Evolutionary conservation across 352 stramenopile species (phyloP).

Genomic region (Phytophthora sp.): DNA sequence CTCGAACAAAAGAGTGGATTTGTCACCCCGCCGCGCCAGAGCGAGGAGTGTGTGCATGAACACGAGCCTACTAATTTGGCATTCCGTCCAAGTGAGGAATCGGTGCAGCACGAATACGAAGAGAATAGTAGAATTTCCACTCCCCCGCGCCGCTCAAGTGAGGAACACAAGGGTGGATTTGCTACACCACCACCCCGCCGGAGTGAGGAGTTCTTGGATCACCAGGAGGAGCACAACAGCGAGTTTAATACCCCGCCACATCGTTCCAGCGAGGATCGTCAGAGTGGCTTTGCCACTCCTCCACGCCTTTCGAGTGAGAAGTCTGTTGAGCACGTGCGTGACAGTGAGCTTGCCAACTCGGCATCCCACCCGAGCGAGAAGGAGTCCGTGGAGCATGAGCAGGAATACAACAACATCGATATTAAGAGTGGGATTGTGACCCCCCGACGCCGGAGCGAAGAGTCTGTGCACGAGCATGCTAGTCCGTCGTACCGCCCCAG

Average conservation of each 20-base stretch:
- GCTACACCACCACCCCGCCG: background rate
- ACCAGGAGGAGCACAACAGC: background rate
- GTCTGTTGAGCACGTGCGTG: conserved; percentile 6
- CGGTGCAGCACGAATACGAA: background rate
- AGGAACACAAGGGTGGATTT: conserved; percentile 4
- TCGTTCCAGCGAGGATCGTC: conserved; percentile 10
- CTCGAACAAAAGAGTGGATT: conserved; percentile 8
- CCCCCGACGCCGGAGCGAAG: background rate
- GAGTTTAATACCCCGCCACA: background rate
- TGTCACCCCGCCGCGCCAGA: conserved; percentile 3
- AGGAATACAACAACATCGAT: background rate
- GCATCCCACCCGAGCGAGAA: background rate
- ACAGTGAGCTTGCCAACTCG: background rate
- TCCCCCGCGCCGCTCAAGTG: background rate
- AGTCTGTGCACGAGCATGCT: background rate
- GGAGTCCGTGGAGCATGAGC: background rate
- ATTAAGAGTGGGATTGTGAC: background rate
- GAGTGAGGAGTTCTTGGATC: no score
- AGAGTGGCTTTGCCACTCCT: background rate
- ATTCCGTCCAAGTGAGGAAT: background rate
- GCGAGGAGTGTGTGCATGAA: conserved; percentile 3
- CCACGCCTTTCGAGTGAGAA: conserved; percentile 8
- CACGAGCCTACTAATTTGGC: background rate
- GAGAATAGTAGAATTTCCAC: background rate
- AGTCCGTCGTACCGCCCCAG: background rate